A percentile compares a stretch with the other conserved stretches of the same genome.
Evolutionary conservation across 2,329 filamentous ascomycete species (phyloP).

Genomic region (Penicillium sp.): DNA sequence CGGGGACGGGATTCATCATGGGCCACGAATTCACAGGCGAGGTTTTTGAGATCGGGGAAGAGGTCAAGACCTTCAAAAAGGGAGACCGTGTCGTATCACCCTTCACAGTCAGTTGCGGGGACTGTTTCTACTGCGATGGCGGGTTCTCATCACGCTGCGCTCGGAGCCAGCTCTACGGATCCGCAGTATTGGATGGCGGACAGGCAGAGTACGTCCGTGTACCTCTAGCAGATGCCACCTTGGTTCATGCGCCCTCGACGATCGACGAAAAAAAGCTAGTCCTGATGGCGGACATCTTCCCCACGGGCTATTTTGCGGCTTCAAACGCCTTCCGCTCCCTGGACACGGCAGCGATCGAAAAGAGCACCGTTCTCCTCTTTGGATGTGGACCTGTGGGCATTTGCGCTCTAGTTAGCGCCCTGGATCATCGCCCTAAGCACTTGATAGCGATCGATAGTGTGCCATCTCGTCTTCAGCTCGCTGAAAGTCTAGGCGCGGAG

Average conservation of each 20-base stretch:
- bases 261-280: conserved; percentile 74
- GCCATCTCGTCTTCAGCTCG: conserved; percentile 69
- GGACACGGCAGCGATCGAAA: conserved; percentile 45
- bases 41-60: conserved; percentile 64
- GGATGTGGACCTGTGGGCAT: conserved; percentile 82
- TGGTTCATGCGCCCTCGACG: conserved; percentile 66
- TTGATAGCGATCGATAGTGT: conserved; percentile 79
- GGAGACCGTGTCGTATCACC: conserved; percentile 80
- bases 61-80: conserved; percentile 57
- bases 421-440: conserved; percentile 69
- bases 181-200: conserved; percentile 67
- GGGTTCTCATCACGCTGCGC: conserved; percentile 74
- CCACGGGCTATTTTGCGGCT: conserved; percentile 76
- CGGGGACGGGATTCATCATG: conserved; percentile 62
- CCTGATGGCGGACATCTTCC: conserved; percentile 90
- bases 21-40: conserved; percentile 83
- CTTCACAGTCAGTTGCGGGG: conserved; percentile 73
- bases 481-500: conserved; percentile 72
- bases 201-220: conserved; percentile 81
- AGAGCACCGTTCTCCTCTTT: conserved; percentile 63
- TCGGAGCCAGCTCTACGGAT: conserved; percentile 69
- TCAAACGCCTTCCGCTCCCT: conserved; percentile 69
- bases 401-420: conserved; percentile 75
- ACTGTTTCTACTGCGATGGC: conserved; percentile 80
- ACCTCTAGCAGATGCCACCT: conserved; percentile 75